phyloP scores from a whole-genome alignment of 2,329 filamentous ascomycete genomes.

The Geoglossum cookeanum region DNA sequence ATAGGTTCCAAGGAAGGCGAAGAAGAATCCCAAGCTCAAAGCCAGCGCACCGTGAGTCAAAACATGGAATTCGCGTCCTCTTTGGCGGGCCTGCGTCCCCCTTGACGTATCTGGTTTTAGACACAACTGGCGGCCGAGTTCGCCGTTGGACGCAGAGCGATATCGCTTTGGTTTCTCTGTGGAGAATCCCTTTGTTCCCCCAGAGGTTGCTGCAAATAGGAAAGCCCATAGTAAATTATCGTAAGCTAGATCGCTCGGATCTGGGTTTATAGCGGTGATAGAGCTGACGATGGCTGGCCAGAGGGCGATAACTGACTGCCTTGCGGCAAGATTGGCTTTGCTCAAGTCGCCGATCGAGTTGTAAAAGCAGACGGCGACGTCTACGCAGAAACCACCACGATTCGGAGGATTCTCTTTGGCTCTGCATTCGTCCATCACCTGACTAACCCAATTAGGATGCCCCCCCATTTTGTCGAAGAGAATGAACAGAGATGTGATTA shows the following conservation, averaged over 20 bases:
- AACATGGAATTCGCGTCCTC: not conserved
- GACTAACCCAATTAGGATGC: not conserved
- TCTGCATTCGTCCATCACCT: not conserved
- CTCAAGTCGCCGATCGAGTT: not conserved
- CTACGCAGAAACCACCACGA: not conserved
- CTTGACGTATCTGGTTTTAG: not conserved
- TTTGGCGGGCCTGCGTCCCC: not conserved
- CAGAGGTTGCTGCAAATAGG: not conserved
- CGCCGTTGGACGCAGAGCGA: not conserved
- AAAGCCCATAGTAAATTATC: not conserved
- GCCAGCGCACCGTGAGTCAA: not conserved
- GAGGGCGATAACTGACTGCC: not conserved
- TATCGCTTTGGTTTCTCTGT: not conserved
- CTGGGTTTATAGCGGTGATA: not conserved
- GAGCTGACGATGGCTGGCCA: not conserved
- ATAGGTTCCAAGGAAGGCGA: not conserved
- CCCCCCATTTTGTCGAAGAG: too few species aligned
- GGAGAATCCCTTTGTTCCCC: not conserved
- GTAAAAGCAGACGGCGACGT: not conserved
- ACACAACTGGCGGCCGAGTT: not conserved
- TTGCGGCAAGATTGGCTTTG: not conserved
- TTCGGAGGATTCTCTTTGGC: not conserved
- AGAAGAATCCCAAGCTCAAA: not conserved
- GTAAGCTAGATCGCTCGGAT: not conserved
- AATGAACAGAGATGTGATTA: too few species aligned